Base-by-base conservation (phyloP, 805 yeast genomes). In the Monosporozyma siamensis region DNA sequence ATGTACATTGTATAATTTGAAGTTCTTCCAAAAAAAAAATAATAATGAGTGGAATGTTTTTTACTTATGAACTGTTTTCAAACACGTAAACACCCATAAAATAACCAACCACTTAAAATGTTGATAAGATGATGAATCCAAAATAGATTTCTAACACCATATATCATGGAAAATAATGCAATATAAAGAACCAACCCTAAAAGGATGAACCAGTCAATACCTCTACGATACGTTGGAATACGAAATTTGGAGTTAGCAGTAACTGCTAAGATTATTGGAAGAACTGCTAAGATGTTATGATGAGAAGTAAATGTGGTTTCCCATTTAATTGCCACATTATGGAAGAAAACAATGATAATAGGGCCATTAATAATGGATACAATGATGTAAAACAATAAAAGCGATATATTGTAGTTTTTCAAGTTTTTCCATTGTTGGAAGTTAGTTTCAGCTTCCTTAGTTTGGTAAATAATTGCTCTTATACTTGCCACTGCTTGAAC, bases 221-320 rank as follows among this genome's bases (percentile, higher is more conserved):
- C 21, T 12, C 44, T 49, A n/a, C 43, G 55, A 8, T 42, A 45
- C 4, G 24, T 55, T 2, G 82, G 79, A 22, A 77, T 56, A 51
- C 67, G 61, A 34, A 61, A 62, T 4, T 77, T 75, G n/a, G 71
- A 63, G 53, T 80, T 72, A 38, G 69, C 63, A 50, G 77, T 81
- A 35, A 75, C 73, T 31, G 84, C 55, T 8, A 79, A 46, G 7
- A 87, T 68, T 2, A 83, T 77, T 0, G 96, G 95, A 11, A 81
- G 64, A 20, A 88, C 74, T 0, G 95, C 82, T 41, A 88, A 60
- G 34, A 84, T 67, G 55, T 86, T 88, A 58, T 89, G 95, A 58
- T 87, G 95, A 0, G 95, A 82, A 5, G 84, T 75, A 55, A 87
- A 87, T 14, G 95, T 88, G 0, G 92, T 83, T 43, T 71, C 74